phyloP scores from a whole-genome alignment of 305 asterid genomes.

The Solanum aculeatissimum region DNA sequence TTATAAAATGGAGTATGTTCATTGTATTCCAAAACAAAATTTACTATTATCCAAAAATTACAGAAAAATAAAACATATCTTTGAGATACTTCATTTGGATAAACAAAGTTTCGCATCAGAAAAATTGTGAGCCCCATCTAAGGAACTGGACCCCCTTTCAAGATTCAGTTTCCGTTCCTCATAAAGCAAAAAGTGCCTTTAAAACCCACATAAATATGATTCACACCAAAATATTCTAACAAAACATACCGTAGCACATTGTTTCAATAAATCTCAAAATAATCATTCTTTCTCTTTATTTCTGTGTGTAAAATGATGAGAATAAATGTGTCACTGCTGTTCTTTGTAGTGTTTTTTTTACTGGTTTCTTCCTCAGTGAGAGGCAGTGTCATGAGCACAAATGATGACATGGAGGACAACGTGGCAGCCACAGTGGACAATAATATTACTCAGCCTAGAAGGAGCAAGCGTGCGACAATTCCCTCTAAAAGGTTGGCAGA shows the following conservation, averaged over 20 bases:
- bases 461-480: too few species aligned
- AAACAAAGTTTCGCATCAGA: background rate
- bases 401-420: too few species aligned
- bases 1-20: background rate
- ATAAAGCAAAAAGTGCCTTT: background rate
- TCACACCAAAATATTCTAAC: background rate
- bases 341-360: constrained; percentile 8
- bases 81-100: background rate
- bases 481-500: too few species aligned
- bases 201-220: background rate
- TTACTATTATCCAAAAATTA: background rate
- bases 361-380: constrained; percentile 25
- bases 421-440: too few species aligned
- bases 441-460: too few species aligned
- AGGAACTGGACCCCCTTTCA: background rate
- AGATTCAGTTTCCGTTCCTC: background rate
- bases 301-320: background rate
- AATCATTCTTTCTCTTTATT: background rate
- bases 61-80: too few species aligned
- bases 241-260: background rate
- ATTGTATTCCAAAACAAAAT: background rate
- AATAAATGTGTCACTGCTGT: background rate
- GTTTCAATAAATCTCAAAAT: background rate
- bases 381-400: background rate
- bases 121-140: background rate